A percentile compares a stretch with the other conserved stretches of the same genome.
Evolutionary conservation across 345 rosid genomes (phyloP).

Genomic region (Salix udensis): DNA sequence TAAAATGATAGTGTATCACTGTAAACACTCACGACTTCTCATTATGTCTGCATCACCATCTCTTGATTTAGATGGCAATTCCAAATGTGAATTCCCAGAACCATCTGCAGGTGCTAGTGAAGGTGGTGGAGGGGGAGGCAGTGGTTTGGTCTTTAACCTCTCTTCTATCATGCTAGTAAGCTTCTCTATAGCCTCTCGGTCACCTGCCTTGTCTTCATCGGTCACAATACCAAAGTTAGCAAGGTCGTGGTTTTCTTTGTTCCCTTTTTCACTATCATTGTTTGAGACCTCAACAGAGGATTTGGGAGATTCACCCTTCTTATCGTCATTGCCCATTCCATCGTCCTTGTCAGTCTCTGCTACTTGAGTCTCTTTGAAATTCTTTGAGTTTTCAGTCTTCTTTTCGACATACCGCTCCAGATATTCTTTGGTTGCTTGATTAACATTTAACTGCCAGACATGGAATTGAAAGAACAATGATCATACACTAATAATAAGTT

Average conservation of each 20-base stretch:
- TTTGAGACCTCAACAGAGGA: conserved; percentile 39
- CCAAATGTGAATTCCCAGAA: conserved; percentile 44
- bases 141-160: conserved; percentile 74
- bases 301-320: conserved; percentile 38
- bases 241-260: conserved; percentile 52
- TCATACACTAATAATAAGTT: neutral
- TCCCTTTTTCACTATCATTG: conserved; percentile 45
- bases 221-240: conserved; percentile 71
- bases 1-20: neutral
- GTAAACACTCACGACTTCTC: conserved; percentile 48
- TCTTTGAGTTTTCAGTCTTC: conserved; percentile 66
- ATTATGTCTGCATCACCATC: conserved; percentile 54
- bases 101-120: conserved; percentile 48
- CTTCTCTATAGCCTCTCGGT: conserved; percentile 65
- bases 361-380: conserved; percentile 51
- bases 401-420: conserved; percentile 72
- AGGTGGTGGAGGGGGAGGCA: conserved; percentile 96
- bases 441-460: conserved; percentile 64
- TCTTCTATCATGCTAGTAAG: conserved; percentile 68
- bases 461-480: neutral
- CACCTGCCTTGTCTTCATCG: conserved; percentile 80
- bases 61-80: conserved; percentile 51
- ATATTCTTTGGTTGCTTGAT: conserved; percentile 86
- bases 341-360: conserved; percentile 45
- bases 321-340: conserved; percentile 31